These are phyloP conservation scores for Tulasnella sp. DNA, from an alignment of 768 basidiomycete species.

Conservation along the genomic window DNA sequence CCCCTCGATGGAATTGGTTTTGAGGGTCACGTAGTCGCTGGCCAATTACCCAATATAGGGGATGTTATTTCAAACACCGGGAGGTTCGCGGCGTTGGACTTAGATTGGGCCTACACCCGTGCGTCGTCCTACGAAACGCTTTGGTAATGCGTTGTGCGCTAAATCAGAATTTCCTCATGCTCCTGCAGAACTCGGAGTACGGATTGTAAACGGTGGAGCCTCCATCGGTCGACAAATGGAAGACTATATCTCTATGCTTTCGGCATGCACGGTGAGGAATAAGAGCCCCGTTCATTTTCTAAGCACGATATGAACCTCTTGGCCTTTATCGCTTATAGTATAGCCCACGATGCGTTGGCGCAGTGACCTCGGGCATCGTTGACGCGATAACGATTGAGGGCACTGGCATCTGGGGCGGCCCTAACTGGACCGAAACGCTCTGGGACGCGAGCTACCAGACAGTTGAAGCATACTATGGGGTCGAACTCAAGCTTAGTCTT, in stretches of 20 bases:
- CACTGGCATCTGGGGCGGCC: conserved; percentile 37
- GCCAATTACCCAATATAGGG: not conserved
- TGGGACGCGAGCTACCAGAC: conserved; percentile 19
- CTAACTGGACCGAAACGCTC: conserved; percentile 28
- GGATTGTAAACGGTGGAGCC: conserved; percentile 47
- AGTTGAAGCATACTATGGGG: conserved; percentile 10
- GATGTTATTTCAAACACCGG: too few species aligned
- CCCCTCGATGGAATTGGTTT: conserved; percentile 59
- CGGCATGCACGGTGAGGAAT: conserved; percentile 48
- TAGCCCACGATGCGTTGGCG: not conserved
- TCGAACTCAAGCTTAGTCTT: not conserved
- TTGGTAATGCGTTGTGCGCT: too few species aligned
- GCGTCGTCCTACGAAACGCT: not conserved
- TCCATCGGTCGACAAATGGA: conserved; percentile 54
- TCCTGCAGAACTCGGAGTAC: conserved; percentile 53
- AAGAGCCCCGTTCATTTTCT: not conserved
- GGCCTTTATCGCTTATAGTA: not conserved
- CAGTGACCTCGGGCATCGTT: conserved; percentile 45
- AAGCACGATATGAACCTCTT: not conserved
- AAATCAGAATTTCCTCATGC: too few species aligned
- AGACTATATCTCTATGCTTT: conserved; percentile 55
- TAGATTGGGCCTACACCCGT: conserved; percentile 61
- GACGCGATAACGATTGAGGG: conserved; percentile 41
- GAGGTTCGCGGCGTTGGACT: conserved; percentile 55
- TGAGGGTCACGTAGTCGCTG: conserved; percentile 12